Evolutionary conservation across 2,329 filamentous ascomycete genomes (phyloP).

Genomic region (Neopestalotiopsis sp.): DNA sequence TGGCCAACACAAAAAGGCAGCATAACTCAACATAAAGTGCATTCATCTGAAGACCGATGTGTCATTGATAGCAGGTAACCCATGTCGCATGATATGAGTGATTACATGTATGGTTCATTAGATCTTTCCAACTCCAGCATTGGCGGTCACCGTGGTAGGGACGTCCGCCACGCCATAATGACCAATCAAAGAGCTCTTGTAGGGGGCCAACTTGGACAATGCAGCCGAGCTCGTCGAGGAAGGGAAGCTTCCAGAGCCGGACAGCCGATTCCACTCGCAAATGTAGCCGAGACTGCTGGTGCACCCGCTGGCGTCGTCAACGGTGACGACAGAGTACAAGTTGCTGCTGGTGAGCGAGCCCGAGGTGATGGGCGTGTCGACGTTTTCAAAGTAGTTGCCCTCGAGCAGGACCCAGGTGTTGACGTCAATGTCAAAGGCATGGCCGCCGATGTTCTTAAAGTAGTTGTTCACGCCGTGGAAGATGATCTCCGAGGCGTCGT

Average conservation of each 20-base stretch:
- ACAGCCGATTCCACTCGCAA: not conserved
- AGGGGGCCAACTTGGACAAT: not conserved
- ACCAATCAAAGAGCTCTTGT: conserved; percentile 4
- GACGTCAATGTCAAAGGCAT: conserved; percentile 4
- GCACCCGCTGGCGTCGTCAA: not conserved
- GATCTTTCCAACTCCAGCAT: not conserved
- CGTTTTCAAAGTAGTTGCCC: conserved; percentile 7
- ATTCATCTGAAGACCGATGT: too few species aligned
- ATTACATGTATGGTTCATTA: not conserved
- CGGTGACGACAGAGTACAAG: conserved; percentile 1
- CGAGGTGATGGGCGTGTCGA: not conserved
- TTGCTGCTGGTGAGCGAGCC: not conserved
- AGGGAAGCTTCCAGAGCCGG: not conserved
- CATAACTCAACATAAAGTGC: too few species aligned
- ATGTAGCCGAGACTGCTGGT: not conserved
- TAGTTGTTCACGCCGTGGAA: conserved; percentile 48
- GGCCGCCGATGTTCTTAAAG: conserved; percentile 30
- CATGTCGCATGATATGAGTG: not conserved
- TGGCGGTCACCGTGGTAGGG: not conserved
- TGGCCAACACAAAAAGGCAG: too few species aligned
- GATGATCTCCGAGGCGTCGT: conserved; percentile 20
- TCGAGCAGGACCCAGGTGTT: not conserved
- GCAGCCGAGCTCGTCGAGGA: not conserved
- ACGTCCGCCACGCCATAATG: not conserved
- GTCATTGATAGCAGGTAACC: not conserved